Evolutionary conservation across 352 stramenopile genomes (phyloP).

Genomic region (Phytopythium mirpurense): DNA sequence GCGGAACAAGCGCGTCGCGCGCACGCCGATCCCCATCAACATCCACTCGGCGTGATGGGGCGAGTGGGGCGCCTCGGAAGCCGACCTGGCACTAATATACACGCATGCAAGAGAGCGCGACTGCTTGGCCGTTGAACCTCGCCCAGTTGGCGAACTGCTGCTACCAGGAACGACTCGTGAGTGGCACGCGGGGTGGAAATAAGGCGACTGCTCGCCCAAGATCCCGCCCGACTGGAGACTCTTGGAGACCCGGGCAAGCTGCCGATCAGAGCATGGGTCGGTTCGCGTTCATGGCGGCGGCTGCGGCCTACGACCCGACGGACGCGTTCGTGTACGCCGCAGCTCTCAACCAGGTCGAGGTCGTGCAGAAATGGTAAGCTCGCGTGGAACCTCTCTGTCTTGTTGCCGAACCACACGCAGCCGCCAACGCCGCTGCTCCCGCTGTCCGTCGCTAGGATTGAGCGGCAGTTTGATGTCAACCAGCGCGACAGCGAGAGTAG

Average conservation of each 20-base stretch:
- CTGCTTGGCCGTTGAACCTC: no score
- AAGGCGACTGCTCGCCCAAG: background rate
- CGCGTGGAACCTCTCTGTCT: background rate
- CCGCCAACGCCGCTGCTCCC: no score
- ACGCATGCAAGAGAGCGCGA: background rate
- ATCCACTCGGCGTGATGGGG: constrained; percentile 19
- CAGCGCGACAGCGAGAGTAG: constrained; percentile 42
- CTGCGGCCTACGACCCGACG: constrained; percentile 24
- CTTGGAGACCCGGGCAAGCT: no score
- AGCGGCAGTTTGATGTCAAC: constrained; percentile 37
- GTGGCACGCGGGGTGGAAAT: constrained; percentile 2
- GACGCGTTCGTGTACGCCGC: constrained; percentile 67
- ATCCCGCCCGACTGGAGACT: background rate
- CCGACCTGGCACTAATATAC: background rate
- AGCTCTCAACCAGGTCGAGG: constrained; percentile 59
- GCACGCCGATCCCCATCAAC: constrained; percentile 61
- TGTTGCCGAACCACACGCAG: no score
- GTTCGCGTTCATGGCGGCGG: constrained; percentile 2
- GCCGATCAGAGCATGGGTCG: background rate
- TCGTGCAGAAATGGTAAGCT: constrained; percentile 43
- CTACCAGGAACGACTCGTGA: no score
- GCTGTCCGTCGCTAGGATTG: constrained; percentile 32
- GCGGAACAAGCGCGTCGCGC: constrained; percentile 73
- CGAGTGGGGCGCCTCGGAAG: background rate
- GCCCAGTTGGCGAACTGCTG: no score